These are phyloP conservation scores for Suhomyces anneliseae DNA, from an alignment of 1,139 yeast species.

Conservation along the genomic window DNA sequence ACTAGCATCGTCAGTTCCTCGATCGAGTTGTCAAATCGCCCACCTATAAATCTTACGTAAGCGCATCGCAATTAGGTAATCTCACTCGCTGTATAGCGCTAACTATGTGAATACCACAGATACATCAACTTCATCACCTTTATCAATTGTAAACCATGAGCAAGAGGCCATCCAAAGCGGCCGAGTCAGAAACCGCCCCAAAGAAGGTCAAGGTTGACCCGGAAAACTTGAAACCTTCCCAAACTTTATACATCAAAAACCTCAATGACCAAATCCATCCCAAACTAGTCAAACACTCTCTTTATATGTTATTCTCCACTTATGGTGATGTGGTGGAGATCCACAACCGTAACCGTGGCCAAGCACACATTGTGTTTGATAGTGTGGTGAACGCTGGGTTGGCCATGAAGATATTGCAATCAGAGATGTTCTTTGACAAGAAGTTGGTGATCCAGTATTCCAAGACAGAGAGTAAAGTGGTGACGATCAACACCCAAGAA, in stretches of 20 bases:
- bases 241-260: constrained; percentile 66
- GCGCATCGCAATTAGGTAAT: too few species aligned
- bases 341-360: constrained; percentile 59
- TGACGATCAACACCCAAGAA: not conserved
- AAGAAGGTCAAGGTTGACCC: constrained; percentile 16
- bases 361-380: constrained; percentile 68
- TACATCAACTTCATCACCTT: not conserved
- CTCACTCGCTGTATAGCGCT: too few species aligned
- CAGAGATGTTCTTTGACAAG: constrained; percentile 56
- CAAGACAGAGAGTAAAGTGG: constrained; percentile 29
- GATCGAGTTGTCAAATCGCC: too few species aligned
- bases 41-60: too few species aligned
- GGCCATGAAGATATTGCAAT: constrained; percentile 54
- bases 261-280: constrained; percentile 61
- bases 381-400: constrained; percentile 49
- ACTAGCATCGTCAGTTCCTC: too few species aligned
- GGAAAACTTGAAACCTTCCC: constrained; percentile 22
- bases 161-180: not conserved
- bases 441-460: constrained; percentile 52
- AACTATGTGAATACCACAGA: too few species aligned
- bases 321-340: constrained; percentile 70
- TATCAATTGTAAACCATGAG: not conserved
- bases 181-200: not conserved
- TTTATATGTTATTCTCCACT: constrained; percentile 63
- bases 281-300: constrained; percentile 46